Conservation (phyloP, 768 basidiomycete genomes). For the Amanita rubescens region DNA sequence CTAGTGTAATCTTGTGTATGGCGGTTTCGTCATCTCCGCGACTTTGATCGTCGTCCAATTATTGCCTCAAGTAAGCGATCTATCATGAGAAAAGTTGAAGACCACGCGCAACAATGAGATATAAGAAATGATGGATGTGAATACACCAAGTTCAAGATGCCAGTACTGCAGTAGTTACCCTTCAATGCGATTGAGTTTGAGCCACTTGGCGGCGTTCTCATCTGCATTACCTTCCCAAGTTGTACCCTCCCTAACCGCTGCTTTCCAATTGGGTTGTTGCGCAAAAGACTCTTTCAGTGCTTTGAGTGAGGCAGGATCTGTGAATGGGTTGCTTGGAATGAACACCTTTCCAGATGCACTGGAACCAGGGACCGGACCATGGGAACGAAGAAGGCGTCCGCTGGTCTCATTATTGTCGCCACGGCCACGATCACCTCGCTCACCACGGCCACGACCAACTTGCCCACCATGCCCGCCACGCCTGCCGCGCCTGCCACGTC, state of each 20-base stretch:
- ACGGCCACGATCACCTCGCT: not conserved
- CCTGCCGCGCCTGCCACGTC: too few relatives aligned
- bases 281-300: constrained; percentile 10
- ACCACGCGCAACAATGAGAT: too few relatives aligned
- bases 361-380: not conserved
- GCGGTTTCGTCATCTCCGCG: too few relatives aligned
- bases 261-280: constrained; percentile 13
- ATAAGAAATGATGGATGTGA: too few relatives aligned
- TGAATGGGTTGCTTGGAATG: constrained; percentile 10
- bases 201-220: constrained; percentile 12
- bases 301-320: constrained; percentile 6
- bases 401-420: not conserved
- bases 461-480: not conserved
- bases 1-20: too few relatives aligned
- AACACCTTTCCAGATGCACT: constrained; percentile 9
- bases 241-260: constrained; percentile 10
- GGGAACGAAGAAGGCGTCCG: constrained; percentile 4
- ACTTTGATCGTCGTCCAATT: too few relatives aligned
- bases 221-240: constrained; percentile 13
- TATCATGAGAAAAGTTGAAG: too few relatives aligned
- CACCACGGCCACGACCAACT: too few relatives aligned
- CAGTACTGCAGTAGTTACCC: too few relatives aligned
- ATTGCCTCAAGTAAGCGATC: too few relatives aligned
- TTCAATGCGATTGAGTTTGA: constrained; percentile 11
- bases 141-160: too few relatives aligned